Percentiles rank a stretch among this genome's conserved stretches.
Conservation (phyloP, 257 asterid species). For the Solanum corneliomulleri region DNA sequence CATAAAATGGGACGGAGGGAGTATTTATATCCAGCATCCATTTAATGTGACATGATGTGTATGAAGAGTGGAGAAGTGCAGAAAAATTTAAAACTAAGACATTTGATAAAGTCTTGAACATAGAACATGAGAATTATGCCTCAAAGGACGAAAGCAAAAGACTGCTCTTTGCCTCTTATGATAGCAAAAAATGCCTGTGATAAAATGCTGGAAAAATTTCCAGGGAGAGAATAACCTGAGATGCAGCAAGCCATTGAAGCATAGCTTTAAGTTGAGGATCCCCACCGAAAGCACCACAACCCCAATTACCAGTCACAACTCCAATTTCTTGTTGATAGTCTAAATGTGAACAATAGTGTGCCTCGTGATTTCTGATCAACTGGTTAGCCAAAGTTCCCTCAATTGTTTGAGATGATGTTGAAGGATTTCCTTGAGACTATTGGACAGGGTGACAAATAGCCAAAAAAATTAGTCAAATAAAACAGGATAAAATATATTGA, state of each 20-base stretch:
- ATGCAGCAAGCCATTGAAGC: conserved; percentile 90
- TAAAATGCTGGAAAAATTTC: not conserved
- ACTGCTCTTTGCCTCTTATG: not conserved
- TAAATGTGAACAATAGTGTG: not conserved
- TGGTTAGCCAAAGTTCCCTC: not conserved
- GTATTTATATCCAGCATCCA: not conserved
- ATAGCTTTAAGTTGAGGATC: conserved; percentile 79
- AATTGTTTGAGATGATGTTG: conserved; percentile 12
- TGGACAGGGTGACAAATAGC: not conserved
- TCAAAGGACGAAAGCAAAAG: not conserved
- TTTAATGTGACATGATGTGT: not conserved
- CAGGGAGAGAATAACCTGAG: conserved; percentile 32
- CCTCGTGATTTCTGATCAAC: not conserved
- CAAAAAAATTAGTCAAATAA: not conserved
- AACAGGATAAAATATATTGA: not conserved
- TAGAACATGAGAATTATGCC: not conserved
- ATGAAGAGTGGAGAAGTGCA: not conserved
- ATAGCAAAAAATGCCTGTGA: not conserved
- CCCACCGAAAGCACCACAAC: conserved; percentile 95
- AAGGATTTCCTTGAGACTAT: conserved; percentile 14
- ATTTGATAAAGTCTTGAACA: not conserved
- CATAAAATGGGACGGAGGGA: no score
- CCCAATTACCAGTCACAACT: conserved; percentile 91
- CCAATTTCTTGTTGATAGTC: conserved; percentile 31
- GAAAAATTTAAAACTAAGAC: not conserved